Conservation (phyloP, 768 basidiomycete genomes). For the Termitomyces sp. region DNA sequence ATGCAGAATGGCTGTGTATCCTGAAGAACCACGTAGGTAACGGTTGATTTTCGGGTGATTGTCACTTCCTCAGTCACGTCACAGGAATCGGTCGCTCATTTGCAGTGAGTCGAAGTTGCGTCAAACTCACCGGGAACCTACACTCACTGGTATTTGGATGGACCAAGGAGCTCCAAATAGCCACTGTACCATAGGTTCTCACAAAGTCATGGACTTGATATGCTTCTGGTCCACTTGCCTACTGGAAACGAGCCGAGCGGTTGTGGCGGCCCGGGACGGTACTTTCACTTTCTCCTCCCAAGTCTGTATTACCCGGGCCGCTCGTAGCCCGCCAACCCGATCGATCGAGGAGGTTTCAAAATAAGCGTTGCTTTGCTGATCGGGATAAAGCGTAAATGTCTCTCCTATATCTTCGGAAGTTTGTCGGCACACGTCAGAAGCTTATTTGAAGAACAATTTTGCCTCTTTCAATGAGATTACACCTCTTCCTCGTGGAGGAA, state of each 20-base stretch:
- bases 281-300: too few relatives aligned
- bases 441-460: not conserved
- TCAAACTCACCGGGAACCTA: too few relatives aligned
- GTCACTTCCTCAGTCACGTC: slow-evolving; percentile 12
- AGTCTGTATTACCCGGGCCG: slow-evolving; percentile 5
- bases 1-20: not conserved
- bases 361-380: slow-evolving; percentile 24
- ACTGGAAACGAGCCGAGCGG: too few relatives aligned
- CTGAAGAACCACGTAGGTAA: not conserved
- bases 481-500: slow-evolving; percentile 8
- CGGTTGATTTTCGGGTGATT: slow-evolving; percentile 3
- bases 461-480: not conserved
- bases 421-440: not conserved
- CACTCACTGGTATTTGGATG: too few relatives aligned
- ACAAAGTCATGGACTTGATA: too few relatives aligned
- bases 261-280: not conserved
- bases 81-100: too few relatives aligned
- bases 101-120: too few relatives aligned
- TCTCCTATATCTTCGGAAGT: not conserved
- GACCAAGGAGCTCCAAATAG: too few relatives aligned
- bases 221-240: not conserved
- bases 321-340: slow-evolving; percentile 6
- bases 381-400: not conserved
- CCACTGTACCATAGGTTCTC: too few relatives aligned
- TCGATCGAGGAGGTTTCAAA: slow-evolving; percentile 23